Evolutionary conservation across 495 filamentous ascomycete species (phyloP).

Genomic region (Aspergillus coremiiformis): DNA sequence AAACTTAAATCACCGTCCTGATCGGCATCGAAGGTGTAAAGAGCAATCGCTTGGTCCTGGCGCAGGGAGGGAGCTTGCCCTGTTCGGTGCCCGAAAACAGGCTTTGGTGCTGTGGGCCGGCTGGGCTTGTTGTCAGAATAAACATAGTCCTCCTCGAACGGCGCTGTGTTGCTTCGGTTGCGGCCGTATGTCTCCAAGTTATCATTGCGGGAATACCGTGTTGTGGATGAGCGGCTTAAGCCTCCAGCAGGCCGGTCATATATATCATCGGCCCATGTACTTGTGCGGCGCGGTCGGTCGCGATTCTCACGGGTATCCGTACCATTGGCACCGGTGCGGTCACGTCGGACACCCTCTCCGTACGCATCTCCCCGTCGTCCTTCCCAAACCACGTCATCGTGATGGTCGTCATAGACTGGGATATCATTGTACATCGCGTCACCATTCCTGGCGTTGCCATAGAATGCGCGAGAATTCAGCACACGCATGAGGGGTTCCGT

Average conservation of each 20-base stretch:
- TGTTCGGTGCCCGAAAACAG: constrained; percentile 64
- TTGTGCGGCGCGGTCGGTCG: constrained; percentile 59
- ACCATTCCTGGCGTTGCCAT: constrained; percentile 47
- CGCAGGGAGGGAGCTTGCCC: constrained; percentile 48
- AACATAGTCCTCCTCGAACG: constrained; percentile 49
- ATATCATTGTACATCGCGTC: constrained; percentile 90
- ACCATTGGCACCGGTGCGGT: constrained; percentile 45
- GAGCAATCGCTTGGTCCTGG: constrained; percentile 77
- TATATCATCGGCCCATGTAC: constrained; percentile 83
- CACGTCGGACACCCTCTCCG: constrained; percentile 61
- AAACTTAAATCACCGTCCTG: constrained; percentile 89
- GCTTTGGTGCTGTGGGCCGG: constrained; percentile 82
- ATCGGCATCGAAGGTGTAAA: constrained; percentile 90
- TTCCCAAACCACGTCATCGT: constrained; percentile 93
- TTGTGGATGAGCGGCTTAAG: constrained; percentile 43
- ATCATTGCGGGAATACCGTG: constrained; percentile 28
- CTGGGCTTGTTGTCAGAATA: constrained; percentile 50
- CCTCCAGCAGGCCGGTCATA: constrained; percentile 60
- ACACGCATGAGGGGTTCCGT: constrained; percentile 79
- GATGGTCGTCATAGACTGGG: constrained; percentile 80
- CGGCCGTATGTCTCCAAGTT: constrained; percentile 46
- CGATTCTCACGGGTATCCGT: constrained; percentile 53
- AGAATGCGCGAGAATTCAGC: constrained; percentile 76
- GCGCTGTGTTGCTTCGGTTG: constrained; percentile 38
- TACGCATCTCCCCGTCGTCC: constrained; percentile 66